Evolutionary conservation across 2,329 filamentous ascomycete species (phyloP), one percentile per base, ranked within the genome.

Genomic region (Hymenoscyphus salicellus): DNA sequence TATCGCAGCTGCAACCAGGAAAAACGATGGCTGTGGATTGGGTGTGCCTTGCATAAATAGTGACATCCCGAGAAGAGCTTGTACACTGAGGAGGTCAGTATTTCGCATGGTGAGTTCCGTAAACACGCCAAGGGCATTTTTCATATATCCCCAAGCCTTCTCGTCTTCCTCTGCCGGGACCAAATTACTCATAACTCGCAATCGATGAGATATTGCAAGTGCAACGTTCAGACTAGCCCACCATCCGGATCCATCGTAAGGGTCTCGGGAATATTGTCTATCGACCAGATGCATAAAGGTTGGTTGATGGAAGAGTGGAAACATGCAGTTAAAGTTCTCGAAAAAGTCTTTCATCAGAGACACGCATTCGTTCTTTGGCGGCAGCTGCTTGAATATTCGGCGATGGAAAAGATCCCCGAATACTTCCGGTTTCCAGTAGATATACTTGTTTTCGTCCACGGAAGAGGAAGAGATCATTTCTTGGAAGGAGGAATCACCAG

Each of bases 291-390:
- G 93, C 92, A 98, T 98, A 75, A 99, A 99, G 0, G 95, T 98
- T 0, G 94, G 93, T 76, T 97, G 93, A 77, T 99, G 95, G 74
- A 97, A 99, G 3, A 99, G 82, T 5, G 95, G 95, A 75, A 98
- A 97, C 86, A 98, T 94, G 86, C 92, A 95, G 80, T 99, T 99
- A 83, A 99, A 98, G 78, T 97, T 97, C 74, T 96, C 92, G 71
- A 99, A 99, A 74, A 90, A 99, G 77, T 99, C 95, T 77, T 90
- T 92, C 66, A 97, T 86, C 43, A 98, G 80, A 1, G 92, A 96
- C 66, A 96, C 77, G 0, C 93, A 92, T 78, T 97, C 93, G n/a
- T 88, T 83, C 77, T 96, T 96, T 0, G 91, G 83, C 2, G 95
- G 95, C 36, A 98, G 78, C 17, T 88, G 89, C 66, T 90, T 89